Evolutionary conservation across 768 basidiomycete genomes (phyloP).

Genomic region (Boletus rubroflammeus): DNA sequence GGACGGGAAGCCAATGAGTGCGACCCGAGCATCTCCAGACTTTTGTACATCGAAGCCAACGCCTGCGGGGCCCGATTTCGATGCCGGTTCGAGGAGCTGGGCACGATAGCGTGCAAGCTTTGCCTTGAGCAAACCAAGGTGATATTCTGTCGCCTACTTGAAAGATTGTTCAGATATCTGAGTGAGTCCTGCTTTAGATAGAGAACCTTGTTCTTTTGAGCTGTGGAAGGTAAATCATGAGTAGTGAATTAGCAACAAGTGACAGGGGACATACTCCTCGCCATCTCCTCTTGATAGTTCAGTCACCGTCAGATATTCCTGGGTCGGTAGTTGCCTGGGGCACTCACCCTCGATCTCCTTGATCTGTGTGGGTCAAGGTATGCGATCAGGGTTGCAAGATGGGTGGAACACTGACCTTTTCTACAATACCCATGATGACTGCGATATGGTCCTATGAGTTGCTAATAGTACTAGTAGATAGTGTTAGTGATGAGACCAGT

Average conservation of each 20-base stretch:
- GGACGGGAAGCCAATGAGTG: conserved; percentile 93
- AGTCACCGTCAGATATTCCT: conserved; percentile 7
- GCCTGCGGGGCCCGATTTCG: conserved; percentile 77
- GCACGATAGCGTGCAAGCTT: conserved; percentile 93
- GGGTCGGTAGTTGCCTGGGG: background rate
- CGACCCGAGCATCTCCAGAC: conserved; percentile 85
- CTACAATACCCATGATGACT: conserved; percentile 82
- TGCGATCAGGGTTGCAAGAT: background rate
- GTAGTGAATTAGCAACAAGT: background rate
- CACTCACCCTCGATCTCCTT: conserved; percentile 91
- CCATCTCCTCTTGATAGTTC: conserved; percentile 82
- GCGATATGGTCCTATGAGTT: background rate
- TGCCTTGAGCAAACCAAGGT: conserved; percentile 89
- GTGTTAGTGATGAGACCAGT: too few species aligned
- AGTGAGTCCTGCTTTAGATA: background rate
- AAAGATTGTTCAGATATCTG: conserved; percentile 10
- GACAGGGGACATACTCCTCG: conserved; percentile 69
- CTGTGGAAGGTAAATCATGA: conserved; percentile 35
- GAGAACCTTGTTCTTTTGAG: conserved; percentile 93
- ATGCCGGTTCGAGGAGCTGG: conserved; percentile 87
- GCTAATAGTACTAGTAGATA: background rate
- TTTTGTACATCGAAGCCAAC: conserved; percentile 88
- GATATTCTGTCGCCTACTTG: conserved; percentile 84
- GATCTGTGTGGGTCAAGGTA: conserved; percentile 50
- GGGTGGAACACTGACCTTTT: conserved; percentile 60